Evolutionary conservation across 768 basidiomycete species (phyloP).

Genomic region (Royoungia palumana): DNA sequence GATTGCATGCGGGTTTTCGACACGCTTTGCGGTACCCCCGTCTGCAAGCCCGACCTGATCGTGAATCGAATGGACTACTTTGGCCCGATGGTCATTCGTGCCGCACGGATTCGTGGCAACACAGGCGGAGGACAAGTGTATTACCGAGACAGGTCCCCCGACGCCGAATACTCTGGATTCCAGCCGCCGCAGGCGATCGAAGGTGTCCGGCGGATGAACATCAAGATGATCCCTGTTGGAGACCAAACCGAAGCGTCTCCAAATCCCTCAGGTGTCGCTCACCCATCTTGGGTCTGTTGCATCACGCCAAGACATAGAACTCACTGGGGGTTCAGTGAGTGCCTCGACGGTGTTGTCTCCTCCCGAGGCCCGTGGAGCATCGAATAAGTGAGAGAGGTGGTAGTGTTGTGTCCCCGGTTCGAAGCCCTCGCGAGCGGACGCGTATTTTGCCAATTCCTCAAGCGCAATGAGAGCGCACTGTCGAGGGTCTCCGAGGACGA

Average conservation of each 20-base stretch:
- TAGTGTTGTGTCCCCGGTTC: conserved; percentile 68
- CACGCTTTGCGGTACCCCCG: conserved; percentile 86
- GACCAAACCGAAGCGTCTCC: conserved; percentile 90
- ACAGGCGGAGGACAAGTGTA: conserved; percentile 90
- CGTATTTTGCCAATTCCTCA: conserved; percentile 48
- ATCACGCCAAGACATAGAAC: conserved; percentile 62
- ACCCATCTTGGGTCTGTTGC: conserved; percentile 76
- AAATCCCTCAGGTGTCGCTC: conserved; percentile 83
- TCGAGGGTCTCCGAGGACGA: conserved; percentile 22
- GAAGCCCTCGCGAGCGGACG: conserved; percentile 70
- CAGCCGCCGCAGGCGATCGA: conserved; percentile 65
- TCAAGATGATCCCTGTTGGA: conserved; percentile 72
- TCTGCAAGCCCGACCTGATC: conserved; percentile 88
- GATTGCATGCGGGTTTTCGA: conserved; percentile 84
- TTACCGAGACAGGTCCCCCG: conserved; percentile 50
- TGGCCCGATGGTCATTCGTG: conserved; percentile 92
- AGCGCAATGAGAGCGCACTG: conserved; percentile 31
- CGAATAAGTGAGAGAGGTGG: conserved; percentile 73
- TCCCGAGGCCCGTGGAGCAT: conserved; percentile 60
- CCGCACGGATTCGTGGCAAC: conserved; percentile 76
- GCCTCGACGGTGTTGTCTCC: conserved; percentile 4
- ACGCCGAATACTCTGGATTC: conserved; percentile 57
- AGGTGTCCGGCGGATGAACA: conserved; percentile 68
- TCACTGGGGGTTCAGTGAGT: conserved; percentile 21
- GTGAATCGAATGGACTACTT: conserved; percentile 98